These are phyloP conservation scores for Penicillium frequentans DNA, from an alignment of 2,329 filamentous ascomycete genomes.

Conservation along the genomic window DNA sequence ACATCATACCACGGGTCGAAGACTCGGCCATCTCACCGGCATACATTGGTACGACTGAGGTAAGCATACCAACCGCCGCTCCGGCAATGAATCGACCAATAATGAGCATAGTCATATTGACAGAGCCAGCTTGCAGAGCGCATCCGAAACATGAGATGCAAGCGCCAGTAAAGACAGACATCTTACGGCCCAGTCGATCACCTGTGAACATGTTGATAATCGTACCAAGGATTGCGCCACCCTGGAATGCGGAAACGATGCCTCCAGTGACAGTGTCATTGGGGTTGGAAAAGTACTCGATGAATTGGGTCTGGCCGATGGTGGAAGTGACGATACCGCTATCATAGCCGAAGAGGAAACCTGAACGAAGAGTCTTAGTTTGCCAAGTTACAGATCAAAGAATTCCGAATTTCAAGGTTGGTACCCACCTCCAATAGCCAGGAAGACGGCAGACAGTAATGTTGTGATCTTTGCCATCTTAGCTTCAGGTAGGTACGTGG, in stretches of 20 bases:
- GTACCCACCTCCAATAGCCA: conserved; percentile 20
- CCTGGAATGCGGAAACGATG: conserved; percentile 40
- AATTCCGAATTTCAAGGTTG: too few relatives aligned
- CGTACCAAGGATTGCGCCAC: conserved; percentile 29
- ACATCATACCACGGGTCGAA: conserved; percentile 30
- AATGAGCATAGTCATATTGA: conserved; percentile 29
- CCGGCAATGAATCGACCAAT: conserved; percentile 31
- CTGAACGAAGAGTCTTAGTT: conserved; percentile 14
- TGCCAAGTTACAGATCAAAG: too few relatives aligned
- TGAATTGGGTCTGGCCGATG: conserved; percentile 29
- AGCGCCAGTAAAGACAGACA: conserved; percentile 11
- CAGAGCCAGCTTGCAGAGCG: conserved; percentile 27
- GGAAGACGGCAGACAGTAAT: conserved; percentile 18
- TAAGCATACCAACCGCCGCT: conserved; percentile 28
- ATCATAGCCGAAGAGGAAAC: conserved; percentile 35
- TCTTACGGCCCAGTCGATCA: conserved; percentile 13
- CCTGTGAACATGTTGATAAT: conserved; percentile 18
- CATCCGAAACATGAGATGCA: conserved; percentile 16
- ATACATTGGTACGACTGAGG: conserved; percentile 31
- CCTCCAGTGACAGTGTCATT: conserved; percentile 27
- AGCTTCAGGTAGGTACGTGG: not conserved
- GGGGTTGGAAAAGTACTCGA: conserved; percentile 24
- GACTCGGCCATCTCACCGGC: conserved; percentile 35
- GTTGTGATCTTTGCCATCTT: conserved; percentile 13
- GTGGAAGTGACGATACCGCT: conserved; percentile 34